phyloP scores from a whole-genome alignment of 495 filamentous ascomycete species.

The Penicillium paxilli region DNA sequence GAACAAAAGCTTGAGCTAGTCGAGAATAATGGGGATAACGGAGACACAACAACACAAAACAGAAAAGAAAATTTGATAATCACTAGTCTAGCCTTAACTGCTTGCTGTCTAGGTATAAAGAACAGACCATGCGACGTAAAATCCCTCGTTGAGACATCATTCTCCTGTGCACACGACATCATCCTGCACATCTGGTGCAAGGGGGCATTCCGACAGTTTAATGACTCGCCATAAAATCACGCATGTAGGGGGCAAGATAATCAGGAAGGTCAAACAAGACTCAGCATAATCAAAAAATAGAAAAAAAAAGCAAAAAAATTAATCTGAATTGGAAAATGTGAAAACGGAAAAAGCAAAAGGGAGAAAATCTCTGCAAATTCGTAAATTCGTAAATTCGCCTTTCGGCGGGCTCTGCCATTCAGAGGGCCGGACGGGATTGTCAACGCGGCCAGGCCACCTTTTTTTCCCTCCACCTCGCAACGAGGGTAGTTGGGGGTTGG shows the following conservation, averaged over 20 bases:
- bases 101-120: too few species aligned
- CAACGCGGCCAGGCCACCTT: constrained; percentile 17
- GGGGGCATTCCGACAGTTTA: background rate
- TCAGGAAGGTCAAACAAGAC: too few species aligned
- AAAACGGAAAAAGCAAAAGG: background rate
- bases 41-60: background rate
- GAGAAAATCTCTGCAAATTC: background rate
- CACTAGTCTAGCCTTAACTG: too few species aligned
- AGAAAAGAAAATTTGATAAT: background rate
- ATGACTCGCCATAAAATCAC: background rate
- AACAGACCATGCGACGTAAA: too few species aligned
- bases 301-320: background rate
- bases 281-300: too few species aligned
- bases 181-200: background rate
- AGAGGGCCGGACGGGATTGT: constrained; percentile 10
- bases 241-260: background rate
- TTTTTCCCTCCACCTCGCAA: background rate
- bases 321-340: background rate
- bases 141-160: background rate
- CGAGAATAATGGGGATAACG: background rate
- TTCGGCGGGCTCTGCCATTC: constrained; percentile 2
- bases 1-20: background rate
- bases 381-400: background rate
- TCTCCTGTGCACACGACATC: background rate
- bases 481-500: background rate